Evolutionary conservation across 2,329 filamentous ascomycete species (phyloP).

Genomic region (Calonectria fujianensis): DNA sequence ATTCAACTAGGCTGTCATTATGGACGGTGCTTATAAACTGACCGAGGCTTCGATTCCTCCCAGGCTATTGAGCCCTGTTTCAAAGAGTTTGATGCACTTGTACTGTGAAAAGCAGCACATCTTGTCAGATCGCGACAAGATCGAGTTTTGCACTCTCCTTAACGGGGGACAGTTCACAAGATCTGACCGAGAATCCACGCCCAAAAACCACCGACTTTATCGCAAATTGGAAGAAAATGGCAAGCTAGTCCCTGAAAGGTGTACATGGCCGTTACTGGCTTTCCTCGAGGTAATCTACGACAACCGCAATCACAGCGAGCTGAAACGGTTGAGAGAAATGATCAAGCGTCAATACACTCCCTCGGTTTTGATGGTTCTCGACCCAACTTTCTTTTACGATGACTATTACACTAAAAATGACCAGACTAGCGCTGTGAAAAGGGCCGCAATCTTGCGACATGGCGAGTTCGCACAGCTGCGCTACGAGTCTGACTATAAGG

Average conservation of each 20-base stretch:
- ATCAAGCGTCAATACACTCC: neutral
- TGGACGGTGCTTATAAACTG: neutral
- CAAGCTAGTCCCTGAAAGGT: neutral
- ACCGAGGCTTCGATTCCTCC: neutral
- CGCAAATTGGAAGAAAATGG: neutral
- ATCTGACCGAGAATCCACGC: neutral
- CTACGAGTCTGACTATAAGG: neutral
- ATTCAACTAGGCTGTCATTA: neutral
- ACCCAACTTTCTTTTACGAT: neutral
- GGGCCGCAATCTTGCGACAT: neutral
- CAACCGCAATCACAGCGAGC: neutral
- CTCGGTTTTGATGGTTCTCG: neutral
- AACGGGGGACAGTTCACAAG: neutral
- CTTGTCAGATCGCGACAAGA: neutral
- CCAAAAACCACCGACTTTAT: neutral
- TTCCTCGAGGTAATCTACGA: neutral
- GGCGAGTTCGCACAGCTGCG: neutral
- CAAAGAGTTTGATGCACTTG: neutral
- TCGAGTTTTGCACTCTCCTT: neutral
- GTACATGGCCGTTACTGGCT: neutral
- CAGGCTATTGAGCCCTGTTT: neutral
- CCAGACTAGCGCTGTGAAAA: neutral
- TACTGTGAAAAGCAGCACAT: neutral
- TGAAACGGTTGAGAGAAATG: neutral
- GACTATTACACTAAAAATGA: neutral